Evolutionary conservation across 345 rosid species (phyloP), one percentile per base, ranked within the genome.

Genomic region (Xanthoceras sorbifolium): DNA sequence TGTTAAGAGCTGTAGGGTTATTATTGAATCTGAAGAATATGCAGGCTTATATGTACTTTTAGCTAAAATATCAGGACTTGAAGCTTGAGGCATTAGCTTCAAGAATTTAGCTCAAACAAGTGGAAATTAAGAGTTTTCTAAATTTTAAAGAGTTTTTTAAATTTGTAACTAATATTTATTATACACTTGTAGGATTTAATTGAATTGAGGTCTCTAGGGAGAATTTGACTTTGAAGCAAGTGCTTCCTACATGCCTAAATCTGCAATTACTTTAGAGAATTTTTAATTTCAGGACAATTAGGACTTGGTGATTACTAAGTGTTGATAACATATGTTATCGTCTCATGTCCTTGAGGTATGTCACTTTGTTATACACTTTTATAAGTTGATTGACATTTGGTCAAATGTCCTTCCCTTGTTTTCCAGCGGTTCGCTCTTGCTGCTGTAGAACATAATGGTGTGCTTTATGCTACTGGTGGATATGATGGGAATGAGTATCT

Each of bases 401-500:
- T 77, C 46, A n/a, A 40, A 48, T 75, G 59, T 48, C 71, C 59
- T 69, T 70, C 22, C 34, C 77, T 59, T 80, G 48, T 77, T 57
- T 64, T 77, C 70, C 86, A 93, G 98, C 85, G 98, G 73, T 89
- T 89, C 81, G 88, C 92, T 46, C 88, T 85, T 83, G 97, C 95
- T 46, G 90, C 95, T 6, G 85, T 75, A 63, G 93, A 90, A 70
- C 86, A 85, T 66, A 86, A 87, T 62, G 89, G 97, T 66, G 81
- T 79, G 32, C 78, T 93, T 23, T 90, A 93, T 83, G 97, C 91
- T 40, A 89, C 83, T 3, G 98, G 98, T 76, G 97, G 98, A 67
- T 93, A 46, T 79, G 86, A 90, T 66, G 86, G 85, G 70, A 74
- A n/a, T 0, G 78, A 71, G 25, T 90, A 90, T 82, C 73, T 92